These are phyloP conservation scores for Phytophthora boehmeriae DNA, from an alignment of 352 stramenopile genomes.

Conservation along the genomic window DNA sequence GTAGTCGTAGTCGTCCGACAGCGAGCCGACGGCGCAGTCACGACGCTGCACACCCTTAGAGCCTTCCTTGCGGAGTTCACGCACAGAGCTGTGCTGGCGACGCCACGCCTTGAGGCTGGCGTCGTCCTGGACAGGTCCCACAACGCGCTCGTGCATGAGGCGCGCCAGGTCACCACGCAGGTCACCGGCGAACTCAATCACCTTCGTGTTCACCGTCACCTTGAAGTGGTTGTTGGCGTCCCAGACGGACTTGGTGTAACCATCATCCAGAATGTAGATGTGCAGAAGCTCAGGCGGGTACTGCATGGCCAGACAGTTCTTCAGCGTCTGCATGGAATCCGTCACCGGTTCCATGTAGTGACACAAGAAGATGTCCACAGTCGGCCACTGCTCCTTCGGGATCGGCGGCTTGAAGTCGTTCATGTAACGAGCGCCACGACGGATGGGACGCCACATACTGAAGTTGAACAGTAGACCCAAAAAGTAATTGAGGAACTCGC, in stretches of 20 bases:
- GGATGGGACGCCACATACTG: constrained; percentile 91
- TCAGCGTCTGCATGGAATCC: constrained; percentile 85
- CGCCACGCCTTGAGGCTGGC: constrained; percentile 82
- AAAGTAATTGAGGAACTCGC: constrained; percentile 89
- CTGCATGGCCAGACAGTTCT: constrained; percentile 88
- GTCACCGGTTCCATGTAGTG: constrained; percentile 91
- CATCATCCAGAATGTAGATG: constrained; percentile 90
- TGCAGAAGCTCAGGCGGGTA: constrained; percentile 88
- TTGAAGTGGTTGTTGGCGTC: constrained; percentile 92
- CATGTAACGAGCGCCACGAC: constrained; percentile 86
- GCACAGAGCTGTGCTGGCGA: constrained; percentile 86
- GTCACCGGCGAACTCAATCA: constrained; percentile 87
- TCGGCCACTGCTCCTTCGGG: constrained; percentile 89
- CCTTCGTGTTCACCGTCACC: constrained; percentile 90
- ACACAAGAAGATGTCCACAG: constrained; percentile 89
- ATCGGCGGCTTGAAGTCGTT: constrained; percentile 91
- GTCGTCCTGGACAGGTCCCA: constrained; percentile 80
- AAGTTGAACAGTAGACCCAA: constrained; percentile 90
- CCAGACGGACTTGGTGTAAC: constrained; percentile 91
- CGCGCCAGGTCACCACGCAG: constrained; percentile 81
- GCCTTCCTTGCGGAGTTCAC: constrained; percentile 82
- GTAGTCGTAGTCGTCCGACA: constrained; percentile 92
- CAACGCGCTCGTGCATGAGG: constrained; percentile 88
- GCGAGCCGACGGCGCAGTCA: constrained; percentile 86
- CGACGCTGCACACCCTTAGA: constrained; percentile 82